phyloP scores from a whole-genome alignment of 2,329 filamentous ascomycete genomes.

The Botrytis tulipae region DNA sequence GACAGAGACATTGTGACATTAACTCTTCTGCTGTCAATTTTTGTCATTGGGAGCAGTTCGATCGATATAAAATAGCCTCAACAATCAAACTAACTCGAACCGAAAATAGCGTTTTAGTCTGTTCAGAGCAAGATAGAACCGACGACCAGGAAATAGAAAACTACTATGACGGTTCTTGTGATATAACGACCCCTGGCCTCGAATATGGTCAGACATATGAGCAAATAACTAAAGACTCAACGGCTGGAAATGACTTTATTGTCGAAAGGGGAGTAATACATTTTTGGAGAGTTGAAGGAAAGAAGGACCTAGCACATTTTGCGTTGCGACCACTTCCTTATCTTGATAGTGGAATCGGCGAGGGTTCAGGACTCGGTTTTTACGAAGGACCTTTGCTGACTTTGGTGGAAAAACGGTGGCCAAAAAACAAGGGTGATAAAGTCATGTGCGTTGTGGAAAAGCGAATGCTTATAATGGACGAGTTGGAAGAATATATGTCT shows the following conservation, averaged over 20 bases:
- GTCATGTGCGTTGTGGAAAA: slow-evolving; percentile 87
- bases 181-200: not conserved
- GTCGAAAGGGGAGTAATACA: slow-evolving; percentile 88
- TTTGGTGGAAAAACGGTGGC: slow-evolving; percentile 81
- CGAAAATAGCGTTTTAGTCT: not conserved
- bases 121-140: not conserved
- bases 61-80: not conserved
- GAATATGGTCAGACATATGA: too few species aligned
- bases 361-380: too few species aligned
- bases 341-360: too few species aligned
- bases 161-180: not conserved
- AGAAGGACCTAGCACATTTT: slow-evolving; percentile 74
- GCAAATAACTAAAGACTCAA: too few species aligned
- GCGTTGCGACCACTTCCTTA: slow-evolving; percentile 70
- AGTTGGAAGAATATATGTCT: slow-evolving; percentile 69
- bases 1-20: not conserved
- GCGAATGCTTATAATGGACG: slow-evolving; percentile 59
- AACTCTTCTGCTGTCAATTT: not conserved
- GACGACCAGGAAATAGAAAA: not conserved
- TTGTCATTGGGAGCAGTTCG: not conserved
- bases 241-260: slow-evolving; percentile 42
- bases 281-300: slow-evolving; percentile 75
- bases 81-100: not conserved
- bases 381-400: slow-evolving; percentile 51
- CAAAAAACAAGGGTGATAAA: slow-evolving; percentile 63